phyloP scores from a whole-genome alignment of 345 rosid species.

The thale cress (Arabidopsis thaliana) region DNA sequence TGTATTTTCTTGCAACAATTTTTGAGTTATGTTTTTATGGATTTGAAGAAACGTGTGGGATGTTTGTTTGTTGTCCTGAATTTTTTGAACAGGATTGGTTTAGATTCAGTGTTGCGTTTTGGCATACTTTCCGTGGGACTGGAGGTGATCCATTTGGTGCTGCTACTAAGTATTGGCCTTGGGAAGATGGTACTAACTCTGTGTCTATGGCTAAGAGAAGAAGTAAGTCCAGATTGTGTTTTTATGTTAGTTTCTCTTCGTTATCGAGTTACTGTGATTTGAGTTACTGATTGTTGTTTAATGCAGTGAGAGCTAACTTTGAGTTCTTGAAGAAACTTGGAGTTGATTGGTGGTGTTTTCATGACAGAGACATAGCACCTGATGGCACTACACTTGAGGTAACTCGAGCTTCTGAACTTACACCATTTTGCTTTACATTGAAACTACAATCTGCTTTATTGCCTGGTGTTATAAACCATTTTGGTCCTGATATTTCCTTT shows the following conservation, averaged over 20 bases:
- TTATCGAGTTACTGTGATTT: not conserved
- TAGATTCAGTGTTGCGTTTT: conserved; percentile 97
- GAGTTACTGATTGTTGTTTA: conserved; percentile 13
- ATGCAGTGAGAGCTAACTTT: conserved; percentile 95
- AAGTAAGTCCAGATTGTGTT: conserved; percentile 58
- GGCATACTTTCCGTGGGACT: conserved; percentile 96
- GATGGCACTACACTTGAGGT: conserved; percentile 83
- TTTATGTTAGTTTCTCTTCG: not conserved
- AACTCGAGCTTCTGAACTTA: conserved; percentile 1
- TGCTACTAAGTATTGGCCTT: conserved; percentile 87
- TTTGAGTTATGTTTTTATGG: not conserved
- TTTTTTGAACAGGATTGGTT: conserved; percentile 76
- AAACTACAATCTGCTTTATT: not conserved
- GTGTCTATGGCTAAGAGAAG: conserved; percentile 94
- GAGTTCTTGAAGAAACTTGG: conserved; percentile 95
- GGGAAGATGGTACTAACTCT: conserved; percentile 98
- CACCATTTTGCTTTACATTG: not conserved
- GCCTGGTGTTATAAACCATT: not conserved
- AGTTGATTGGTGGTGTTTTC: conserved; percentile 95
- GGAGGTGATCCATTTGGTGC: conserved; percentile 95
- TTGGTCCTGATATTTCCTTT: not conserved
- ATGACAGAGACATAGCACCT: conserved; percentile 96
- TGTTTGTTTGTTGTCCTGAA: not conserved
- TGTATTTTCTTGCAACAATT: not conserved
- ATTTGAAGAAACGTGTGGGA: not conserved